Conservation (phyloP, 2,329 filamentous ascomycete species). For the Fusarium sp. region DNA sequence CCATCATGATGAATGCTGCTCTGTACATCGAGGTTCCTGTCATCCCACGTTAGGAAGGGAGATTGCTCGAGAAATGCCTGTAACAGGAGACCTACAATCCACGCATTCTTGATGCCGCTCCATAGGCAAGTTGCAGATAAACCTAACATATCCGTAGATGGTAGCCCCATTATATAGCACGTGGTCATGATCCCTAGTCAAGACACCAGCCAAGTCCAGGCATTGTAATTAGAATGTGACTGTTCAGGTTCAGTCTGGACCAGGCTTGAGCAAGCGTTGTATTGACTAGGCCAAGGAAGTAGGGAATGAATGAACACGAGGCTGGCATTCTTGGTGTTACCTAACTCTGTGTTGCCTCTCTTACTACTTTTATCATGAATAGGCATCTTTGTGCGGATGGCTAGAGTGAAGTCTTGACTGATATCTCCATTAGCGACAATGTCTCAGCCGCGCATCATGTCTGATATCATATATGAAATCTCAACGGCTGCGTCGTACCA, state of each 20-base stretch:
- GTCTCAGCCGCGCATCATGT: slow-evolving; percentile 7
- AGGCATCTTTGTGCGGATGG: not conserved
- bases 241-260: slow-evolving; percentile 14
- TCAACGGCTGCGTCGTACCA: slow-evolving; percentile 17
- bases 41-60: not conserved
- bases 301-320: slow-evolving; percentile 19
- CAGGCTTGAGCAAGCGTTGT: not conserved
- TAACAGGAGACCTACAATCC: not conserved
- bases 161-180: slow-evolving; percentile 17
- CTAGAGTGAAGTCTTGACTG: not conserved
- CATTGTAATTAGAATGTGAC: slow-evolving; percentile 28
- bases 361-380: not conserved
- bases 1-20: not conserved
- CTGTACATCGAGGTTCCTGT: slow-evolving; percentile 16
- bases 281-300: slow-evolving; percentile 8
- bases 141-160: not conserved
- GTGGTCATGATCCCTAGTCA: slow-evolving; percentile 20
- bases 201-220: slow-evolving; percentile 23
- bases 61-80: not conserved
- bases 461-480: slow-evolving; percentile 2
- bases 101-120: slow-evolving; percentile 14
- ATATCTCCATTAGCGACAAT: not conserved
- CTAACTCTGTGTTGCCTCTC: not conserved
- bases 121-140: slow-evolving; percentile 13
- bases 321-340: not conserved